Base-by-base conservation (phyloP, 2,329 filamentous ascomycete genomes). In the Calonectria naviculata region DNA sequence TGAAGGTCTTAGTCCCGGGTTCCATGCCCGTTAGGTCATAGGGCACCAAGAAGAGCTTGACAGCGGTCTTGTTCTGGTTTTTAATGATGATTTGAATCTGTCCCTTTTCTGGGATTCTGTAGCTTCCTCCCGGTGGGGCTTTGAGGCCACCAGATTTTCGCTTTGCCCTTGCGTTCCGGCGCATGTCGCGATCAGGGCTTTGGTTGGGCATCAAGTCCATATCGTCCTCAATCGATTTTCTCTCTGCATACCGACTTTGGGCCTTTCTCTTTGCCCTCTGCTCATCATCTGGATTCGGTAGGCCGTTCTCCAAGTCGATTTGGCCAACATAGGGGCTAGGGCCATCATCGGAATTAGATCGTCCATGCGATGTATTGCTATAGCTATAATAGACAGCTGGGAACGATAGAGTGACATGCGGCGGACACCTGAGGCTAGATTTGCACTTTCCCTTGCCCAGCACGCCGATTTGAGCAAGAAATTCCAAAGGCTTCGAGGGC, bases 301-400 rank as follows among this genome's bases (percentile, higher is more conserved):
- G 86, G 0, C 92, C 92, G 73, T 97, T 95, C 78, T 98, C 95
- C 26, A 99, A 85, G 80, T 98, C 96, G 64, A 99, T 93, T 74
- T 95, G 91, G 7, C 97, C 97, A 17, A 98, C 97, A 80, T 99
- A 99, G 0, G 97, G 97, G 80, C 96, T 98, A 3, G 96, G 97
- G 4, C 94, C 95, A 78, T 98, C 95, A 67, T 95, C 93, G 4
- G 88, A 87, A 31, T 91, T 93, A 5, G 87, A 91, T 46, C 88
- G 88, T 28, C 89, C 92, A 75, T 89, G 87, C 2, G 88, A 89
- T 0, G 92, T 93, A 64, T 88, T 92, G 24, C 91, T 90, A 81
- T 98, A 98, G 83, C 93, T 97, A 85, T 98, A 99, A 79, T 98
- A 99, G 1, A 98, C 96, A 2, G 96, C 97, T 2, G 95, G 94